Conservation (phyloP, 169 alveolate species). For the Plasmodium gaboni region DNA sequence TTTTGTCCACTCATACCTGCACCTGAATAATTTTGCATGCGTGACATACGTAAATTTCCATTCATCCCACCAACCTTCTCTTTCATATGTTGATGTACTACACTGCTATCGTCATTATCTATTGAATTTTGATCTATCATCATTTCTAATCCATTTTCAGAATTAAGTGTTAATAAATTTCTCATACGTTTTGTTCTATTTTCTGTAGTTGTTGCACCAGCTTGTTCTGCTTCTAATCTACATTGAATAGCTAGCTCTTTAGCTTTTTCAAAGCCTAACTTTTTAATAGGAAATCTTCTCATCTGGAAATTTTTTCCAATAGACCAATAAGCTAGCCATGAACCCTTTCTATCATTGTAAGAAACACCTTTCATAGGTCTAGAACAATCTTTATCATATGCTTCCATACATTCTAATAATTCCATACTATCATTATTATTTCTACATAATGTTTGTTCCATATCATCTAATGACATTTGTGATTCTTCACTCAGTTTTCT, state of each 20-base stretch:
- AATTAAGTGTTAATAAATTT: slow-evolving; percentile 27
- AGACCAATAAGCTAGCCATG: slow-evolving; percentile 77
- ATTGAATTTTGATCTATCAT: slow-evolving; percentile 36
- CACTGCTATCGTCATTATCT: slow-evolving; percentile 36
- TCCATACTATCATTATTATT: slow-evolving; percentile 57
- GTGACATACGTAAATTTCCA: slow-evolving; percentile 31
- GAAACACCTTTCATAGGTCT: slow-evolving; percentile 78
- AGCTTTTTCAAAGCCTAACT: slow-evolving; percentile 69
- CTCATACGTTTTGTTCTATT: slow-evolving; percentile 53
- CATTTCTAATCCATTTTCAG: slow-evolving; percentile 34
- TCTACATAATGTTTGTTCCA: slow-evolving; percentile 45
- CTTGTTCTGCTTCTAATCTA: slow-evolving; percentile 75
- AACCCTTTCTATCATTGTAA: slow-evolving; percentile 64
- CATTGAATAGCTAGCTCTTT: slow-evolving; percentile 76
- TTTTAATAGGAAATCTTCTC: slow-evolving; percentile 72
- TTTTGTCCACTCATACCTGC: neutral
- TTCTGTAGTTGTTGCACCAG: slow-evolving; percentile 74
- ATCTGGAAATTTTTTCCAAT: slow-evolving; percentile 71
- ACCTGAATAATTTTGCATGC: slow-evolving; percentile 24
- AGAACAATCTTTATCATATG: slow-evolving; percentile 64
- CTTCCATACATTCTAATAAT: slow-evolving; percentile 49
- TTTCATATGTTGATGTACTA: neutral
- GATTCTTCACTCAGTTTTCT: slow-evolving; percentile 64
- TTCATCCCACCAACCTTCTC: slow-evolving; percentile 1
- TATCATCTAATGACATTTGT: slow-evolving; percentile 51